Percentiles rank a stretch among this genome's conserved stretches.
Conservation (phyloP, 768 basidiomycete genomes). For the Amanita pallidorosea region DNA sequence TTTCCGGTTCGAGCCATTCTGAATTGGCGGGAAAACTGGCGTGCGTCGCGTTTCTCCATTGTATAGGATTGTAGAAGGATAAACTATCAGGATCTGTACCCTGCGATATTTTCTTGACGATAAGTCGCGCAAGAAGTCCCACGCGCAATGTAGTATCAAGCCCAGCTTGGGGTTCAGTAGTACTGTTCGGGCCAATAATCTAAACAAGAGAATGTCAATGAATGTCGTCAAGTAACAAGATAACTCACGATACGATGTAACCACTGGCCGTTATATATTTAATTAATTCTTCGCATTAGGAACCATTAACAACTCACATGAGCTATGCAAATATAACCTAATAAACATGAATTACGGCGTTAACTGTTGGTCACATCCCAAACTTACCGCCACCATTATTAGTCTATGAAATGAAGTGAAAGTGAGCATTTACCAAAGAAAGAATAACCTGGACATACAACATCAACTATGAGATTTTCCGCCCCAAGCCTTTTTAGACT, state of each 20-base stretch:
- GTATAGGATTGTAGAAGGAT: conserved; percentile 37
- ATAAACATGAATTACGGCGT: not conserved
- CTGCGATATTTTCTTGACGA: conserved; percentile 32
- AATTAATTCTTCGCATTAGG: not conserved
- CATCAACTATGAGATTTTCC: conserved; percentile 45
- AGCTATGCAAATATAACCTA: conserved; percentile 47
- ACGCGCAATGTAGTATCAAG: conserved; percentile 39
- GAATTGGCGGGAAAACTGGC: conserved; percentile 25
- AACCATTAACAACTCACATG: conserved; percentile 27
- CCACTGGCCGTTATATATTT: conserved; percentile 19
- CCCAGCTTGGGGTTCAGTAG: conserved; percentile 44
- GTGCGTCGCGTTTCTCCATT: conserved; percentile 38
- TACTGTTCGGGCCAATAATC: conserved; percentile 41
- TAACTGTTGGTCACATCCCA: not conserved
- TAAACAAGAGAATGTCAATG: conserved; percentile 9
- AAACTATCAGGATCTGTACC: conserved; percentile 33
- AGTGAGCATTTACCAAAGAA: not conserved
- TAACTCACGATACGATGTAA: conserved; percentile 31
- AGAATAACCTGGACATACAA: conserved; percentile 24
- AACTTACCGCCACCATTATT: conserved; percentile 38
- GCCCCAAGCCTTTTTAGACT: conserved; percentile 37
- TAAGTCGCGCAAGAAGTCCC: conserved; percentile 36
- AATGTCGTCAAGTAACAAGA: not conserved
- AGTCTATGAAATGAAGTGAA: conserved; percentile 16
- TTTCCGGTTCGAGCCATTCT: conserved; percentile 39